phyloP scores from a whole-genome alignment of 2,329 filamentous ascomycete species.

The Stenocarpella maydis region DNA sequence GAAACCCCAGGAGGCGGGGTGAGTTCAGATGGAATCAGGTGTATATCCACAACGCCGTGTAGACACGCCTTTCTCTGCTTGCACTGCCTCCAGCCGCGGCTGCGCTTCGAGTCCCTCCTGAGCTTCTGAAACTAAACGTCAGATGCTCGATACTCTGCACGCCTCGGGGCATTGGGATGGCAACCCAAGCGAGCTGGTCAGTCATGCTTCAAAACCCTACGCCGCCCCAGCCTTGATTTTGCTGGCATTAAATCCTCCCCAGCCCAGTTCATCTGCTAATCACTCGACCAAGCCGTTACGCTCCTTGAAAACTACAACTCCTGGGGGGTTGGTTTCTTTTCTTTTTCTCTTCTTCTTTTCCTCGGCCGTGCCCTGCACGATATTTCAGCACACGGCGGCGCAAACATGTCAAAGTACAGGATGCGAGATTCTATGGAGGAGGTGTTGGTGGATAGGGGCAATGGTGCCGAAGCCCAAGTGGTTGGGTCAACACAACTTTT shows the following conservation, averaged over 20 bases:
- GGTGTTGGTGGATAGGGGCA: conserved; percentile 19
- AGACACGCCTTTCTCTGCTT: neutral
- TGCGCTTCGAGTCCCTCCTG: conserved; percentile 1
- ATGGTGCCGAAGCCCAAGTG: conserved; percentile 29
- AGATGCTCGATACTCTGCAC: conserved; percentile 6
- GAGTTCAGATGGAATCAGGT: conserved; percentile 27
- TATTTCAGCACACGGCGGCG: neutral
- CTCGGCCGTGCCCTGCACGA: conserved; percentile 3
- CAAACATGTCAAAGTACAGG: conserved; percentile 16
- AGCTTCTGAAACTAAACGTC: conserved; percentile 26
- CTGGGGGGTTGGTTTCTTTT: conserved; percentile 10
- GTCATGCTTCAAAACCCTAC: conserved; percentile 24
- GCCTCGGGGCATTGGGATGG: conserved; percentile 17
- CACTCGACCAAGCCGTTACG: conserved; percentile 11
- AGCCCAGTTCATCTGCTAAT: neutral
- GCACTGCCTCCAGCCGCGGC: conserved; percentile 24
- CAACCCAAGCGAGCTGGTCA: conserved; percentile 26
- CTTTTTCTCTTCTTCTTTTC: neutral
- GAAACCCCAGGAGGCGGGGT: conserved; percentile 24
- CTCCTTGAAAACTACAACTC: conserved; percentile 24
- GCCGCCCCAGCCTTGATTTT: neutral
- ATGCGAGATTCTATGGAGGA: conserved; percentile 32
- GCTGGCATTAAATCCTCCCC: neutral
- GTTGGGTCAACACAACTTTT: conserved; percentile 36
- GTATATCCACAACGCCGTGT: neutral